phyloP scores from a whole-genome alignment of 2,329 filamentous ascomycete species.

The Cryphonectria nitschkei region DNA sequence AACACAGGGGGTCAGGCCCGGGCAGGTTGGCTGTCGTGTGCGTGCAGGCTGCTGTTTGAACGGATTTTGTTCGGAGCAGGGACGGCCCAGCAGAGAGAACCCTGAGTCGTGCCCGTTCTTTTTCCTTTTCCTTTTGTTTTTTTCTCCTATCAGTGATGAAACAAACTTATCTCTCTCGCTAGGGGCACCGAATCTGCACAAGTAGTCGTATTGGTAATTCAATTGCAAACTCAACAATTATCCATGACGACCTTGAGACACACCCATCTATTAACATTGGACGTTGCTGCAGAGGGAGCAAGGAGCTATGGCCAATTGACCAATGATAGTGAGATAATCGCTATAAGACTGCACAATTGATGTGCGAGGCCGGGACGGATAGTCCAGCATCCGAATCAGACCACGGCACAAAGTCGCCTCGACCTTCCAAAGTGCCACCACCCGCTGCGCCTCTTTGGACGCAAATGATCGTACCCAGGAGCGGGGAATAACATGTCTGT shows the following conservation, averaged over 20 bases:
- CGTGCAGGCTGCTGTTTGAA: neutral
- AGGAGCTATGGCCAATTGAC: conserved; percentile 8
- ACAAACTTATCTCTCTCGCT: neutral
- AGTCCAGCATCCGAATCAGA: conserved; percentile 13
- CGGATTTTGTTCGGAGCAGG: neutral
- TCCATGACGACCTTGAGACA: neutral
- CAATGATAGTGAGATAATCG: neutral
- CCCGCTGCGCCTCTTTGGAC: neutral
- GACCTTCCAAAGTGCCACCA: neutral
- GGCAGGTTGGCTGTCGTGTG: neutral
- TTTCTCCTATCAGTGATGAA: neutral
- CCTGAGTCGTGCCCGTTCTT: neutral
- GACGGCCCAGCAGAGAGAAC: neutral
- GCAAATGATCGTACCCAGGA: neutral
- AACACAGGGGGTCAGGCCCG: neutral
- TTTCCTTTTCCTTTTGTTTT: neutral
- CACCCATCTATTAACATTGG: neutral
- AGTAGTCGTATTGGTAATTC: neutral
- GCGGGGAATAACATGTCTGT: neutral
- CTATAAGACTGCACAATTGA: no score
- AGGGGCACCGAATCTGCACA: neutral
- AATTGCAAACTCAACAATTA: neutral
- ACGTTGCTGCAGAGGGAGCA: neutral
- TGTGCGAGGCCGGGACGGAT: neutral
- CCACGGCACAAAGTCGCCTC: neutral